Evolutionary conservation across 2,329 filamentous ascomycete genomes (phyloP).

Genomic region (Colletotrichum gloeosporioides): DNA sequence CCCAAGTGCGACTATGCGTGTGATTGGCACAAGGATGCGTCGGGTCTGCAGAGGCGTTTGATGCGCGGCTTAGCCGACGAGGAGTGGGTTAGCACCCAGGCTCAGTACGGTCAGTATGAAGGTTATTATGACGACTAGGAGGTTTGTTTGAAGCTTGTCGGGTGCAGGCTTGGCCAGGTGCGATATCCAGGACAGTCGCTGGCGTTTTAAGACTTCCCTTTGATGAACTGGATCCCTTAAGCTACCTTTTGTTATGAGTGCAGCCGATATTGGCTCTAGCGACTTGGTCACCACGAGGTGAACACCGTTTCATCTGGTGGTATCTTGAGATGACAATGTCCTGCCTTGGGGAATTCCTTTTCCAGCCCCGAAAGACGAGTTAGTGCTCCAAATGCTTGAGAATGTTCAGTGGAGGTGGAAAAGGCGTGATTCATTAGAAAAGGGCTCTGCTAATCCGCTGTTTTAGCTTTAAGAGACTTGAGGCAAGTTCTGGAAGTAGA

Average conservation of each 20-base stretch:
- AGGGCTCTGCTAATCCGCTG: neutral
- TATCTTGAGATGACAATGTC: neutral
- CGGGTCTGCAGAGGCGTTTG: slow-evolving; percentile 63
- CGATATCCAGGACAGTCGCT: neutral
- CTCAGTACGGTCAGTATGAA: slow-evolving; percentile 62
- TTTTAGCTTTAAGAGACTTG: neutral
- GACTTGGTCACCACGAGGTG: neutral
- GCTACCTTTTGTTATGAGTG: neutral
- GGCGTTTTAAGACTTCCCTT: neutral
- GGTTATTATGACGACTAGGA: slow-evolving; percentile 54
- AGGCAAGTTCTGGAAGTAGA: neutral
- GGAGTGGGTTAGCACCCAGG: slow-evolving; percentile 69
- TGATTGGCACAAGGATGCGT: slow-evolving; percentile 76
- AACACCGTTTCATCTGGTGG: neutral
- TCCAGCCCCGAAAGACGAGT: neutral
- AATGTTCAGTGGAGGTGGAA: neutral
- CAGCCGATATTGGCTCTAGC: neutral
- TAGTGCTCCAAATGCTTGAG: neutral
- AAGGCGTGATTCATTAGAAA: neutral
- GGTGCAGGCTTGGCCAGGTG: neutral
- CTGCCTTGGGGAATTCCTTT: neutral
- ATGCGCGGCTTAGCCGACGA: slow-evolving; percentile 60
- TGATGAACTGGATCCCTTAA: neutral
- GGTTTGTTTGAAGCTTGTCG: neutral
- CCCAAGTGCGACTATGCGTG: slow-evolving; percentile 76